Base-by-base conservation (phyloP, 345 rosid genomes). In the Rhizophora apiculata region DNA sequence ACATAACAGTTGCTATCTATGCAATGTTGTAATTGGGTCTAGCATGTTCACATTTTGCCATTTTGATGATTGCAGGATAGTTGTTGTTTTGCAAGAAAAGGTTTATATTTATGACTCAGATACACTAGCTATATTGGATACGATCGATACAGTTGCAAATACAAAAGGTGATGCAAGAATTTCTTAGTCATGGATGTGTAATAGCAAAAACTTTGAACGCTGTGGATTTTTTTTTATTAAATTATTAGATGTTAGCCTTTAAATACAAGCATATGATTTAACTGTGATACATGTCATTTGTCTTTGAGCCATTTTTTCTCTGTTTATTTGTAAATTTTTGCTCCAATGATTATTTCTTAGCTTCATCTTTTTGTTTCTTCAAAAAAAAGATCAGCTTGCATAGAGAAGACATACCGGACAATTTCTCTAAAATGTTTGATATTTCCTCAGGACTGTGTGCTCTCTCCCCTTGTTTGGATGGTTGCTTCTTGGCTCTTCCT, bases 401-500 rank as follows among this genome's bases (percentile, higher is more conserved):
- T 2, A 6, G 49, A 43, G 49, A 11, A 43, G 49, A 27, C 6
- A 24, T 55, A 8, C 19, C 54, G 36, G 18, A 63, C 16, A 31
- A 26, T 65, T 71, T 62, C 60, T 56, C 29, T 24, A 56, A 56
- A 5, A 56, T 68, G n/a, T 32, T 68, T n/a, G 46, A 53, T 48
- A 63, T 69, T 66, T 19, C 51, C 55, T 48, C 83, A 93, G 98
- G 97, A 69, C 85, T 93, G 54, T 85, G 87, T 82, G 98, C 90
- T 60, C 89, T 93, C 80, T 93, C 97, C 48, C 90, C 98, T 60
- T 65, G 79, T 82, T 78, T 71, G 74, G 96, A 89, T 62, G 94
- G 87, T 60, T 93, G 98, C 85, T 93, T 86, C 84, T 84, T 93
- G 75, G 98, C 98, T 69, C 82, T 93, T 79, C 98, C 98, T 60